Percentiles rank a stretch among this genome's conserved stretches.
Evolutionary conservation across 495 filamentous ascomycete genomes (phyloP).

Genomic region (Chaetomium tenue): DNA sequence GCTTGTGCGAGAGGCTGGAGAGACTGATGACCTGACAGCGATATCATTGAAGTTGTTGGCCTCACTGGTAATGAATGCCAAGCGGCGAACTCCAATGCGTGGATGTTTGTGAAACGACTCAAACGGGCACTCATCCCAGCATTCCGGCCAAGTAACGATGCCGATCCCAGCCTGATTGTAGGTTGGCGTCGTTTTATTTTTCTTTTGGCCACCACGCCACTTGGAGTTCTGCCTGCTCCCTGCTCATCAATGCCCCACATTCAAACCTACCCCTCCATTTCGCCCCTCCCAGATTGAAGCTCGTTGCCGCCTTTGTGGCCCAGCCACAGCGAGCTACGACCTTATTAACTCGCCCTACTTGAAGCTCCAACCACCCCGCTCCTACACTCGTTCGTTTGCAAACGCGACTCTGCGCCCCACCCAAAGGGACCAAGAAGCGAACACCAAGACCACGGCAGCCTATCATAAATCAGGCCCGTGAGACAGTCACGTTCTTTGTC

Average conservation of each 20-base stretch:
- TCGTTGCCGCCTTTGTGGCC: background rate
- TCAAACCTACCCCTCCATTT: constrained; percentile 7
- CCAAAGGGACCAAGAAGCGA: background rate
- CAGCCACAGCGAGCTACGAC: constrained; percentile 13
- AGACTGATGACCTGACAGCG: background rate
- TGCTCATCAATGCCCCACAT: constrained; percentile 4
- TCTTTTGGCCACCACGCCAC: background rate
- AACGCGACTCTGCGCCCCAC: constrained; percentile 17
- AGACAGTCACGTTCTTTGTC: constrained; percentile 9
- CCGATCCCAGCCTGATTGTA: background rate
- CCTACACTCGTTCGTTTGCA: constrained; percentile 11
- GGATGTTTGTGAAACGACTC: background rate
- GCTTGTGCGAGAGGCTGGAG: background rate
- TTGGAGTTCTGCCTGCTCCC: background rate
- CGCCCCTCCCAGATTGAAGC: background rate
- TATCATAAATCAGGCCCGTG: constrained; percentile 10
- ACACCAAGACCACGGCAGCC: constrained; percentile 1
- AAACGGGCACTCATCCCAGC: background rate
- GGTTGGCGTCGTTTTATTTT: background rate
- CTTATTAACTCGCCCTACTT: constrained; percentile 8
- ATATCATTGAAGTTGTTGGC: background rate
- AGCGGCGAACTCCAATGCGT: background rate
- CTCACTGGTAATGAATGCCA: background rate
- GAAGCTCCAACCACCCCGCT: constrained; percentile 19
- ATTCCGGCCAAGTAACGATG: background rate